Evolutionary conservation across 1,139 yeast genomes (phyloP), one percentile per base, ranked within the genome.

Genomic region (Pichia sp.): DNA sequence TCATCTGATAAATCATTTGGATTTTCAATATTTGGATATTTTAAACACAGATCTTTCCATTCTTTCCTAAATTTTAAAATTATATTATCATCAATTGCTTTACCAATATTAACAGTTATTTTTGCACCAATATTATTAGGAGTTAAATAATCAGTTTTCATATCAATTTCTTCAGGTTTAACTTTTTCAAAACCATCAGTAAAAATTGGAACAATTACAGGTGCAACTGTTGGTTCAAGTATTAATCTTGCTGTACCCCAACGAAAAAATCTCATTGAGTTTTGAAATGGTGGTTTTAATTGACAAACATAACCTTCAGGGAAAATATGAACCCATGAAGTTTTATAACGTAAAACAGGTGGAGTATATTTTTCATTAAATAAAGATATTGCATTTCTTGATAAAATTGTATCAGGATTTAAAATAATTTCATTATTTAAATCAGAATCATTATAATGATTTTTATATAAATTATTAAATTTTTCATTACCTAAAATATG

Each of bases 261-360:
- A 60, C 87, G 84, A 71, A 92, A 92, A 63, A 87, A 92, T 51
- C 97, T 71, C 90, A 92, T 85, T 4, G 96, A 86, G 55, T 86
- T 82, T 44, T 74, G 70, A 61, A 77, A 80, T 2, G 97, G 97
- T 36, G 81, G 80, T 51, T 81, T 74, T 29, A 90, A 69, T 62
- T 92, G 98, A 43, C 92, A 74, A 1, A 92, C 97, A 61, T 83
- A 86, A 0, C 96, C 96, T 62, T 92, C 98, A 0, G 98, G 98
- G 63, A 87, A 92, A 5, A 90, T 81, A 62, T 92, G 97, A 49
- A 92, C 78, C 98, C 98, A 92, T 2, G 87, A 78, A 2, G 92
- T 84, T 53, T 73, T 76, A 12, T 70, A 66, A 48, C 89, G 69
- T 31, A 74, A 75, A 11, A 82, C 68, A 2, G 78, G 78, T 2